These are phyloP conservation scores for Acer yangbiense DNA, from an alignment of 345 rosid species.

Conservation along the genomic window DNA sequence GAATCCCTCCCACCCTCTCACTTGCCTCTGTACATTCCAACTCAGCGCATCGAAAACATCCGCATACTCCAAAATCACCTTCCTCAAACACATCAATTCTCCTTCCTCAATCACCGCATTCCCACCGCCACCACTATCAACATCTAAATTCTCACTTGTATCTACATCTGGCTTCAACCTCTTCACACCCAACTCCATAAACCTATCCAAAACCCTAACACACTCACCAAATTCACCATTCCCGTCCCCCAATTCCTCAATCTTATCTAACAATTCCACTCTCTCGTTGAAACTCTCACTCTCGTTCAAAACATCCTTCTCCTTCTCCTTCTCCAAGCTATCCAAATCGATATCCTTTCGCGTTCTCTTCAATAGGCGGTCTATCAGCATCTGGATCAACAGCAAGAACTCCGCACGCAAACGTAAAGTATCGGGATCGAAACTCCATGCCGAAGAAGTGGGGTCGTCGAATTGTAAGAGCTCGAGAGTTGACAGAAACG, in stretches of 20 bases:
- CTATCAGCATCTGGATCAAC: conserved; percentile 63
- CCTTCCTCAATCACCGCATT: conserved; percentile 44
- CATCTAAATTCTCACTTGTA: conserved; percentile 26
- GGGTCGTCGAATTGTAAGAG: conserved; percentile 58
- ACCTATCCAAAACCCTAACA: conserved; percentile 49
- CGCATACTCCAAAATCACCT: conserved; percentile 53
- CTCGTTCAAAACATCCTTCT: conserved; percentile 21
- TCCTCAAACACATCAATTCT: conserved; percentile 53
- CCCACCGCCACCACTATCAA: conserved; percentile 17
- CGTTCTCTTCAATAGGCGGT: conserved; percentile 40
- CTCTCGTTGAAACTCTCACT: conserved; percentile 29
- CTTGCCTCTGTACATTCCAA: conserved; percentile 66
- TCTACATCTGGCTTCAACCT: conserved; percentile 58
- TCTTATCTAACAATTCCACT: conserved; percentile 24
- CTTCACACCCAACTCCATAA: conserved; percentile 68
- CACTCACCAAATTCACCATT: conserved; percentile 44
- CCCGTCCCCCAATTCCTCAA: conserved; percentile 34
- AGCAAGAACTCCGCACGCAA: conserved; percentile 78
- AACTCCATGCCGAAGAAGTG: conserved; percentile 64
- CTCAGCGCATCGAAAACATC: conserved; percentile 74
- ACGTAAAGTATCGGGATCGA: conserved; percentile 61
- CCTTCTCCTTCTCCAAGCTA: conserved; percentile 42
- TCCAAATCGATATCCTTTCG: conserved; percentile 36
- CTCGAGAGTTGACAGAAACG: conserved; percentile 72
- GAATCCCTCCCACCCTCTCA: conserved; percentile 46